Evolutionary conservation across 1,139 yeast species (phyloP).

Genomic region (Taphrina communis): DNA sequence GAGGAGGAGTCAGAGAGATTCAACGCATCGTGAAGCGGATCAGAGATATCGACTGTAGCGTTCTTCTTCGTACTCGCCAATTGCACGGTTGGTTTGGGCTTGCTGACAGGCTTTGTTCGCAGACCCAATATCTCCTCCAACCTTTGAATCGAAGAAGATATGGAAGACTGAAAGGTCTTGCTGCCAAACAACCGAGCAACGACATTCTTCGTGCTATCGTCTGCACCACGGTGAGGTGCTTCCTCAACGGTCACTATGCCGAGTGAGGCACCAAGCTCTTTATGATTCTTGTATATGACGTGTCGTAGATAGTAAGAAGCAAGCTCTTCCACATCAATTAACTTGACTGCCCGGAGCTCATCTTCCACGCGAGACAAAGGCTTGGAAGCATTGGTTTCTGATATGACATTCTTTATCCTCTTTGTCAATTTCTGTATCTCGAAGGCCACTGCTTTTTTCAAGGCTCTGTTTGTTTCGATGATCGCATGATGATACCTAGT

Average conservation of each 20-base stretch:
- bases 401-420: conserved; percentile 47
- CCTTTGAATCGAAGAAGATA: conserved; percentile 62
- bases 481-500: conserved; percentile 34
- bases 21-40: neutral
- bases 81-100: too few relatives aligned
- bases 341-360: conserved; percentile 49
- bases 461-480: conserved; percentile 51
- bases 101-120: neutral
- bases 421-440: conserved; percentile 45
- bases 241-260: conserved; percentile 30
- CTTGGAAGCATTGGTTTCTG: conserved; percentile 43
- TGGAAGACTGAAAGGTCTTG: conserved; percentile 57
- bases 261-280: conserved; percentile 43
- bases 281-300: conserved; percentile 47
- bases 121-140: conserved; percentile 56
- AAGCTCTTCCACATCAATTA: conserved; percentile 47
- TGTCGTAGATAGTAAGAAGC: conserved; percentile 48
- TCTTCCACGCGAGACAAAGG: conserved; percentile 46
- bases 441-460: conserved; percentile 49
- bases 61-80: too few relatives aligned
- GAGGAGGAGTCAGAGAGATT: neutral
- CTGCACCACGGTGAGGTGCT: conserved; percentile 35
- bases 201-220: conserved; percentile 47
- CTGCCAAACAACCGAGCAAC: conserved; percentile 67
- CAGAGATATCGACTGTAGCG: too few relatives aligned